phyloP scores from a whole-genome alignment of 2,329 filamentous ascomycete genomes.

The Fusarium decemcellulare region DNA sequence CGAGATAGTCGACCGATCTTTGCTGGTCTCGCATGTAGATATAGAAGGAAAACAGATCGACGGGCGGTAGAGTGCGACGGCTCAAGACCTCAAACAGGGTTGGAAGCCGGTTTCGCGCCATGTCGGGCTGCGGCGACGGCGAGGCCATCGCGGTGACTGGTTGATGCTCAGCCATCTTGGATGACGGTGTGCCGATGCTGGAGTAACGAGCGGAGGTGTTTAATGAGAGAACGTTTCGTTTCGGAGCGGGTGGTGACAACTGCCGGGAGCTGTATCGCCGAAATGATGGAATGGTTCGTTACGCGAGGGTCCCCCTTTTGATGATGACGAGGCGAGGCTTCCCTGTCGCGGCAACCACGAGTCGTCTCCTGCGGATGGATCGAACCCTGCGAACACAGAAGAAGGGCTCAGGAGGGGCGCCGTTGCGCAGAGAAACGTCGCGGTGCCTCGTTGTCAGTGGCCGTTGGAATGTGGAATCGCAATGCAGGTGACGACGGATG shows the following conservation, averaged over 20 bases:
- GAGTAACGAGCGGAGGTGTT: constrained; percentile 26
- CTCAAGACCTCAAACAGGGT: constrained; percentile 97
- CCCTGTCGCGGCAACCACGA: constrained; percentile 34
- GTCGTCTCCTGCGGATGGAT: constrained; percentile 25
- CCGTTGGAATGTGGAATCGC: constrained; percentile 44
- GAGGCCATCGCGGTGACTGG: constrained; percentile 51
- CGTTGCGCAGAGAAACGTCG: constrained; percentile 36
- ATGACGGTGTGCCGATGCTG: constrained; percentile 17
- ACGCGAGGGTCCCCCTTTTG: constrained; percentile 42
- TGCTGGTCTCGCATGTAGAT: constrained; percentile 99
- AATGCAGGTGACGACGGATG: constrained; percentile 44
- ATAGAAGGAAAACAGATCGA: constrained; percentile 98
- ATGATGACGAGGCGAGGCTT: constrained; percentile 23
- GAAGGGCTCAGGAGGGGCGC: constrained; percentile 20
- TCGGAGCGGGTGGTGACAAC: constrained; percentile 31
- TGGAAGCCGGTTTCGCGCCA: constrained; percentile 85
- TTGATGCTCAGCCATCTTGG: constrained; percentile 47
- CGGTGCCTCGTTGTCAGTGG: constrained; percentile 29
- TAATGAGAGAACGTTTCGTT: constrained; percentile 34
- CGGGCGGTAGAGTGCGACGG: constrained; percentile 92
- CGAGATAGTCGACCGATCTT: constrained; percentile 95
- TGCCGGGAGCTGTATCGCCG: constrained; percentile 25
- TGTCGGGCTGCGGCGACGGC: constrained; percentile 70
- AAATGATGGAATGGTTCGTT: constrained; percentile 34
- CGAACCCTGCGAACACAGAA: constrained; percentile 26